Evolutionary conservation across 345 rosid species (phyloP).

Genomic region (Kandelia obovata): DNA sequence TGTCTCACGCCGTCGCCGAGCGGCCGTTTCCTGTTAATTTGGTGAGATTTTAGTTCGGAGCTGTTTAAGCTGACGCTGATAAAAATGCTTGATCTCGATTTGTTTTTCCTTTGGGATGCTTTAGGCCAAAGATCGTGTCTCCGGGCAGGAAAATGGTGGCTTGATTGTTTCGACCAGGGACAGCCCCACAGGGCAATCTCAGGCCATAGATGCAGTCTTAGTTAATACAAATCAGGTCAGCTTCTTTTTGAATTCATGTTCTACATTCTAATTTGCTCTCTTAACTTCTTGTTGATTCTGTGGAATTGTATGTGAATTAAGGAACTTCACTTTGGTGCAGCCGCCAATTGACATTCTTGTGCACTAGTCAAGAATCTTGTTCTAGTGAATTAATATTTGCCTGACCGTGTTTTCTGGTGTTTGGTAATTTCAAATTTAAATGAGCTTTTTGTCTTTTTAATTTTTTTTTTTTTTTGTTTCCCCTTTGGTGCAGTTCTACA

Average conservation of each 20-base stretch:
- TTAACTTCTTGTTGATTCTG: neutral
- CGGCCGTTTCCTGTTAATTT: constrained; percentile 73
- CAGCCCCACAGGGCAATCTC: constrained; percentile 46
- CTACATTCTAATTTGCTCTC: neutral
- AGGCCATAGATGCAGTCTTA: constrained; percentile 69
- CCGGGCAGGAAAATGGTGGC: constrained; percentile 53
- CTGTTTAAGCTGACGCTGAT: too few relatives aligned
- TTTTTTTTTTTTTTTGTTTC: neutral
- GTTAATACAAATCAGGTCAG: constrained; percentile 79
- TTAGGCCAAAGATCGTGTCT: constrained; percentile 60
- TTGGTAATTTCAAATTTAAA: neutral
- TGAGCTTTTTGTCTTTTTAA: neutral
- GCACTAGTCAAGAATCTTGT: too few relatives aligned
- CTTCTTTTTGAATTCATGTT: neutral
- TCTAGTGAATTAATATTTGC: too few relatives aligned
- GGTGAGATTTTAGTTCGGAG: constrained; percentile 29
- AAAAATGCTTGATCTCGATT: neutral
- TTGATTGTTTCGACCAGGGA: constrained; percentile 50
- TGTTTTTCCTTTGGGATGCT: neutral
- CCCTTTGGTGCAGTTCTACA: constrained; percentile 60
- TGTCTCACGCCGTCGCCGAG: constrained; percentile 74
- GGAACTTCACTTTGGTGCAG: too few relatives aligned
- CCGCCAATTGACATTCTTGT: neutral
- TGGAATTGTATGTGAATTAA: neutral
- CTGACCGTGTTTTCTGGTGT: neutral